A percentile compares a stretch with the other conserved stretches of the same genome.
Conservation (phyloP, 1,284 basidiomycete species). For the Phellinidium pouzarii region DNA sequence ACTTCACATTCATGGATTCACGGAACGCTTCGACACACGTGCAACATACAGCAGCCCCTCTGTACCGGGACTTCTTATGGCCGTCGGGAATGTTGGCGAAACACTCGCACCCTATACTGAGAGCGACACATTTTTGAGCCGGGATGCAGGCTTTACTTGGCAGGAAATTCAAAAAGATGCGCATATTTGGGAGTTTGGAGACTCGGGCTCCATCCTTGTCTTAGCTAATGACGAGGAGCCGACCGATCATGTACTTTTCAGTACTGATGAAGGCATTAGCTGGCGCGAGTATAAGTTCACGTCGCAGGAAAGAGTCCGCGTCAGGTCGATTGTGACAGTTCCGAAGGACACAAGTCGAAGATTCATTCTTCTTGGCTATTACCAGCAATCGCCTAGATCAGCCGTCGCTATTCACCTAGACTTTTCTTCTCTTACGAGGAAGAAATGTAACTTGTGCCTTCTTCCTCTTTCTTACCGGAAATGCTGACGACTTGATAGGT, state of each 20-base stretch:
- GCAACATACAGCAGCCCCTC: slow-evolving; percentile 92
- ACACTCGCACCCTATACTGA: slow-evolving; percentile 76
- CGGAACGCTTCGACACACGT: slow-evolving; percentile 83
- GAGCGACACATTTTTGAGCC: slow-evolving; percentile 92
- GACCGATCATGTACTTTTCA: slow-evolving; percentile 85
- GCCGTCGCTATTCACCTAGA: slow-evolving; percentile 83
- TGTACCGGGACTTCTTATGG: slow-evolving; percentile 90
- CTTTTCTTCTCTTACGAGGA: slow-evolving; percentile 72
- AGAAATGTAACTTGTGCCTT: slow-evolving; percentile 54
- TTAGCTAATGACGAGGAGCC: slow-evolving; percentile 94
- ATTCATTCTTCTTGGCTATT: slow-evolving; percentile 81
- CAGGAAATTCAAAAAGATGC: slow-evolving; percentile 98
- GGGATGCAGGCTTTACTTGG: slow-evolving; percentile 97
- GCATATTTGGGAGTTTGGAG: slow-evolving; percentile 96
- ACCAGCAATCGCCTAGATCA: slow-evolving; percentile 40
- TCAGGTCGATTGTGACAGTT: slow-evolving; percentile 80
- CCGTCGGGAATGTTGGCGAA: slow-evolving; percentile 95
- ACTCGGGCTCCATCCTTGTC: slow-evolving; percentile 89
- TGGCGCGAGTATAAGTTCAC: slow-evolving; percentile 87
- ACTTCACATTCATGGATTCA: slow-evolving; percentile 93
- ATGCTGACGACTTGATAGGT: slow-evolving; percentile 40
- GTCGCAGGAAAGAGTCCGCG: slow-evolving; percentile 63
- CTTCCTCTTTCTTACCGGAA: not conserved
- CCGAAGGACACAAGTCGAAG: slow-evolving; percentile 86
- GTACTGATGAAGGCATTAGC: slow-evolving; percentile 78